Evolutionary conservation across 2,329 filamentous ascomycete species (phyloP), one percentile per base, ranked within the genome.

Genomic region (Ophiobolus disseminans): DNA sequence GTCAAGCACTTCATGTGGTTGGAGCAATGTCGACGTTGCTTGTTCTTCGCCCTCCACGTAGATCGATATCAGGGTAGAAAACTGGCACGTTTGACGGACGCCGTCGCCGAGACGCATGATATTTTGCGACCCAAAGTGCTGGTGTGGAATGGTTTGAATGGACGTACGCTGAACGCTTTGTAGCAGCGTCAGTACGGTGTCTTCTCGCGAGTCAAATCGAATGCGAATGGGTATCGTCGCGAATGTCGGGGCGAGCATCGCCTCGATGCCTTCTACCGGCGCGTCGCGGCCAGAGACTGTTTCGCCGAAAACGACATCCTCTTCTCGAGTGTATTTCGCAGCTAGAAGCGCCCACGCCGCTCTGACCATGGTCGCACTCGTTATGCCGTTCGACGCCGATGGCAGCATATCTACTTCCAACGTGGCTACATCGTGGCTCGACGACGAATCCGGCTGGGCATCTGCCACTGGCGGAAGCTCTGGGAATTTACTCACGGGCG

Each of bases 121-220:
- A 22, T 72, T 69, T 42, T 78, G 76, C 4, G 79, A 60, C n/a
- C 77, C 76, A 28, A 73, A 57, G 2, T 59, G 54, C 31, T 69
- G 57, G 9, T 50, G 50, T 9, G 44, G 34, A 7, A 58, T 49
- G 16, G 43, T 49, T 11, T 46, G 44, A 11, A 42, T 49, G 4
- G 55, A 43, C 30, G 51, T 45, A 6, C 40, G n/a, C 40, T 63
- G 60, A 5, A 62, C 48, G 5, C 42, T 41, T 14, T 48, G 11
- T 2, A 64, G 42, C 25, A 52, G 54, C 1, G 53, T 20, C 9
- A 32, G 19, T 2, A 54, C 22, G 6, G 25, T 50, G 10, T 46
- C 39, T 11, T 40, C 55, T 14, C 56, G 13, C n/a, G 23, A 11
- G 41, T 47, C 1, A 43, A 54, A 7, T 48, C 49, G 17, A 49